These are phyloP conservation scores for Sapria himalayana DNA, from an alignment of 345 rosid species.

Conservation along the genomic window DNA sequence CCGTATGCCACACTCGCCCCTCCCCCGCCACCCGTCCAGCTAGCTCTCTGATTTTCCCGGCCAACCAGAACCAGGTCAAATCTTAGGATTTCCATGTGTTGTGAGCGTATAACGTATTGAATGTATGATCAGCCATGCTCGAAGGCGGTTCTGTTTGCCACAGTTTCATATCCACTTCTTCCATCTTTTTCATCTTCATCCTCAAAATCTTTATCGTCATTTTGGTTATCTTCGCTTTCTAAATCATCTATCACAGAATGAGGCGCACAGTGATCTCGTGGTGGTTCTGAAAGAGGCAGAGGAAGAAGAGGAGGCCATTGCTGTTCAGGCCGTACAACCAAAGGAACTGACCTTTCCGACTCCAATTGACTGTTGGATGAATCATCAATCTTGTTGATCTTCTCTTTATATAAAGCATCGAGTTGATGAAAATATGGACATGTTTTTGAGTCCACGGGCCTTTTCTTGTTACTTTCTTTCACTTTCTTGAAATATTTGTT, in stretches of 20 bases:
- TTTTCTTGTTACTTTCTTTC: slow-evolving; percentile 50
- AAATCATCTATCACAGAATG: slow-evolving; percentile 13
- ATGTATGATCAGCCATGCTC: slow-evolving; percentile 3
- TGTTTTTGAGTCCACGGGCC: slow-evolving; percentile 62
- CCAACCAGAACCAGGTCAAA: background rate
- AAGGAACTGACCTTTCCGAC: slow-evolving; percentile 26
- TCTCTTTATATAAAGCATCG: slow-evolving; percentile 44
- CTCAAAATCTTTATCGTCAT: slow-evolving; percentile 22
- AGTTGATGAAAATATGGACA: slow-evolving; percentile 65
- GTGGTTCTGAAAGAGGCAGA: background rate
- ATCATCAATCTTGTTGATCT: slow-evolving; percentile 18
- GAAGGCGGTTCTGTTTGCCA: slow-evolving; percentile 27
- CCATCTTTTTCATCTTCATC: slow-evolving; percentile 30
- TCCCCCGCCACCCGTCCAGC: slow-evolving; percentile 1
- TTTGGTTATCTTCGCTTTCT: slow-evolving; percentile 19
- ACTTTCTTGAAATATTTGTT: slow-evolving; percentile 73
- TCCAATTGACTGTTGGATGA: slow-evolving; percentile 11
- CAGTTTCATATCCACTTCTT: slow-evolving; percentile 36
- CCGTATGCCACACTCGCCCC: slow-evolving; percentile 6
- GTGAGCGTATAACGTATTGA: background rate
- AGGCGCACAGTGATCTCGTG: slow-evolving; percentile 5
- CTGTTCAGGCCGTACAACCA: slow-evolving; percentile 48
- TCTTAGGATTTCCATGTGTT: background rate
- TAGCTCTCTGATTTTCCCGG: background rate
- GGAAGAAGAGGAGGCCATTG: slow-evolving; percentile 31